Conservation (phyloP, 192 early-diverging fungal genomes). For the Linnemannia exigua region DNA sequence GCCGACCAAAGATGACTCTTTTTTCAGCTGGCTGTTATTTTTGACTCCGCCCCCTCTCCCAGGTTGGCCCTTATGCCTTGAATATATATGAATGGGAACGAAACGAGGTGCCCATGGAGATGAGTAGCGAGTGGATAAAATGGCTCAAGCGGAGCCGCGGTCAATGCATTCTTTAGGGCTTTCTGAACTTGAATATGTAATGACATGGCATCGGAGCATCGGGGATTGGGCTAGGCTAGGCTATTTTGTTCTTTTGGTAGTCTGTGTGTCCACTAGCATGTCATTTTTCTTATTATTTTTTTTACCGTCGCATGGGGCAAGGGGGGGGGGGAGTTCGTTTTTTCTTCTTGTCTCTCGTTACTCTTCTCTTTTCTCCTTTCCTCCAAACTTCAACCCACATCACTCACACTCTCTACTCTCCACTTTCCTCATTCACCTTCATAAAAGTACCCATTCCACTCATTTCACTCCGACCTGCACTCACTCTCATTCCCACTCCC, state of each 20-base stretch:
- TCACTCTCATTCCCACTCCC: background rate
- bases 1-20: constrained; percentile 2
- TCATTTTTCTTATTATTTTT: background rate
- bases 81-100: background rate
- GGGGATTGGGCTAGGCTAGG: background rate
- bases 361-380: background rate
- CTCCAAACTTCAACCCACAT: background rate
- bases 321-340: too few species aligned
- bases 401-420: background rate
- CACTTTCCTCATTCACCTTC: background rate
- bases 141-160: constrained; percentile 8
- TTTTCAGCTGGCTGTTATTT: background rate
- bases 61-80: background rate
- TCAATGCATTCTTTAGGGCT: background rate
- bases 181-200: background rate
- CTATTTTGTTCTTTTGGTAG: background rate
- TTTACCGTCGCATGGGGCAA: too few species aligned
- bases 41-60: background rate
- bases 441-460: background rate
- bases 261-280: background rate
- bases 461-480: too few species aligned
- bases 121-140: background rate
- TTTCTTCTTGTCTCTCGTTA: background rate
- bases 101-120: background rate
- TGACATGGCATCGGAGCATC: background rate